Base-by-base conservation (phyloP, 176 grass and related monocot species). In the Calamus simplicifolius region DNA sequence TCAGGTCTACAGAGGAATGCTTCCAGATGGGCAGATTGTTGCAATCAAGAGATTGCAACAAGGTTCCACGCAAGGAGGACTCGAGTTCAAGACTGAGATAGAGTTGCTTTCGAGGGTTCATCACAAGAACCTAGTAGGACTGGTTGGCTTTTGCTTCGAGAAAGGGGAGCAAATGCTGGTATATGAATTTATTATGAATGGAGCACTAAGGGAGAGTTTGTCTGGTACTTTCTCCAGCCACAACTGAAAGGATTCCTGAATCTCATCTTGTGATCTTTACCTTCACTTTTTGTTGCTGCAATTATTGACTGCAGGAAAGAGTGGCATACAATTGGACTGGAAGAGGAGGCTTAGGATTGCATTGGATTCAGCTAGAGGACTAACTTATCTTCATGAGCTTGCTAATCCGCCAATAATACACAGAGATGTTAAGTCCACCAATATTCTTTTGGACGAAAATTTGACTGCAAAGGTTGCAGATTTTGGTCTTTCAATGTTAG, bases 41-140 rank as follows among this genome's bases (percentile, higher is more conserved):
- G 92, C 92, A 51, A 90, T 97, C 72, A 97, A 97, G 69, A 88
- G 92, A 69, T 84, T 78, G 16, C 76, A 82, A 18, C 64, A 85
- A 79, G 83, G 87, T 69, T 91, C 92, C 18, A 80, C 60, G 64
- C 92, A 97, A 72, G 92, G 87, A 25, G 80, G 81, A 23, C 75
- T 82, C 54, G 92, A 97, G 58, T 91, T 97, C 83, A 91, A 91
- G 63, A 91, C 83, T 56, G 92, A 97, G 84, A 90, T 97, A 19
- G 87, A 97, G 71, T 72, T 97, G 18, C 81, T 97, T 64, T 88
- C 87, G 0, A 78, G 87, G 19, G 92, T 97, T 25, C 92, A 97
- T 71, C 92, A 91, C 75, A 91, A 79, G 58, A 97, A 97, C 50
- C 71, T 97, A 51, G 87, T 97, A 30, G 71, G 67, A 60, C 78